Conservation (phyloP, 441 rosid genomes). For the Hura crepitans region DNA sequence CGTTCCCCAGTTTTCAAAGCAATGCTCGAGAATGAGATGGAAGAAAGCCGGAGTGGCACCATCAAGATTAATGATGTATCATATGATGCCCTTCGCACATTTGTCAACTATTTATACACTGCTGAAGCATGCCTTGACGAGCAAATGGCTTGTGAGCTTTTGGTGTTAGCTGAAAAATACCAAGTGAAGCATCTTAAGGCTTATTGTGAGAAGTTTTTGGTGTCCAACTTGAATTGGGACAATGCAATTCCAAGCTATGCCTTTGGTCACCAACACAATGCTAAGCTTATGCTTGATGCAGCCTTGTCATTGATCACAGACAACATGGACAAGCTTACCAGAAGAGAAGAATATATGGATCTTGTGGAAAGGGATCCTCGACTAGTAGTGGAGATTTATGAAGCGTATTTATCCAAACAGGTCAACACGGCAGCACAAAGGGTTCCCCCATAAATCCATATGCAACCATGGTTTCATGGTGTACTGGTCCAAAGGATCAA, state of each 20-base stretch:
- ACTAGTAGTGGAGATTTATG: constrained; percentile 75
- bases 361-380: constrained; percentile 76
- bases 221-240: constrained; percentile 75
- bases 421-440: constrained; percentile 66
- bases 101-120: constrained; percentile 65
- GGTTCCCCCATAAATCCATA: constrained; percentile 30
- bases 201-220: constrained; percentile 65
- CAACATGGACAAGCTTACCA: constrained; percentile 75
- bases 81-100: constrained; percentile 58
- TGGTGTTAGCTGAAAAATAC: constrained; percentile 81
- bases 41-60: constrained; percentile 81
- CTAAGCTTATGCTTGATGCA: constrained; percentile 59
- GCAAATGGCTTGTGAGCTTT: constrained; percentile 72
- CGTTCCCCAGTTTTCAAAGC: constrained; percentile 86
- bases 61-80: constrained; percentile 71
- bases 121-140: constrained; percentile 79
- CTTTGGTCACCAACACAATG: constrained; percentile 84
- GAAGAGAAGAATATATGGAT: constrained; percentile 60
- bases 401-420: constrained; percentile 65
- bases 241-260: constrained; percentile 71
- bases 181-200: constrained; percentile 75
- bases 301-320: constrained; percentile 59
- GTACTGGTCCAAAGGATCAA: constrained; percentile 3
- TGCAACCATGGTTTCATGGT: not conserved
- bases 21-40: constrained; percentile 84